These are phyloP conservation scores for Dipteronia dyeriana DNA, from an alignment of 345 rosid genomes.

Conservation along the genomic window DNA sequence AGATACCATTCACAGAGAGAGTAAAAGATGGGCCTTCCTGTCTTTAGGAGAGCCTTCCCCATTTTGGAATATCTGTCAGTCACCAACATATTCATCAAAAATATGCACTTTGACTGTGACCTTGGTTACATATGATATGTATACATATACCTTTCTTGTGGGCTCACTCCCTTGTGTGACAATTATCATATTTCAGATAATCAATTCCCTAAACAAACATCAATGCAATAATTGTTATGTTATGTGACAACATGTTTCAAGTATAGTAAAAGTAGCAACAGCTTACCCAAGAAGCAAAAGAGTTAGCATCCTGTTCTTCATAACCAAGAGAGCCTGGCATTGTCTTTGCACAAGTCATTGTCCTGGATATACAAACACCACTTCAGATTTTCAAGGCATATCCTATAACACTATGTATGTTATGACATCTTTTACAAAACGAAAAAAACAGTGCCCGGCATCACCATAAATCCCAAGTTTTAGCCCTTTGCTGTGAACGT, in stretches of 20 bases:
- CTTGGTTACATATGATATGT: no score
- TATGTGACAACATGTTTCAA: no score
- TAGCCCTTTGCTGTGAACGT: conserved; percentile 43
- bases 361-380: conserved; percentile 24
- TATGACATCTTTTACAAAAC: no score
- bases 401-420: no score
- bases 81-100: not conserved
- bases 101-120: not conserved
- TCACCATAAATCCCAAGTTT: conserved; percentile 49
- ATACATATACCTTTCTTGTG: conserved; percentile 34
- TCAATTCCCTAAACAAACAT: conserved; percentile 25
- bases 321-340: conserved; percentile 61
- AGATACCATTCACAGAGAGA: conserved; percentile 43
- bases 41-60: conserved; percentile 34
- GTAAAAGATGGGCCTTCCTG: conserved; percentile 34
- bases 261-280: not conserved
- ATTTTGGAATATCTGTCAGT: conserved; percentile 31
- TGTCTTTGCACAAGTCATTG: conserved; percentile 41
- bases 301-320: conserved; percentile 55
- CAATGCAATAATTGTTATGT: no score
- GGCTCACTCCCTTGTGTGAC: conserved; percentile 24
- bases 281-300: conserved; percentile 55
- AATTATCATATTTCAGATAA: conserved; percentile 42
- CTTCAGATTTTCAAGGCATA: not conserved
- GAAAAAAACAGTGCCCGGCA: conserved; percentile 37